Evolutionary conservation across 202 grass and related monocot species (phyloP).

Genomic region (Dendrocalamus latiflorus): DNA sequence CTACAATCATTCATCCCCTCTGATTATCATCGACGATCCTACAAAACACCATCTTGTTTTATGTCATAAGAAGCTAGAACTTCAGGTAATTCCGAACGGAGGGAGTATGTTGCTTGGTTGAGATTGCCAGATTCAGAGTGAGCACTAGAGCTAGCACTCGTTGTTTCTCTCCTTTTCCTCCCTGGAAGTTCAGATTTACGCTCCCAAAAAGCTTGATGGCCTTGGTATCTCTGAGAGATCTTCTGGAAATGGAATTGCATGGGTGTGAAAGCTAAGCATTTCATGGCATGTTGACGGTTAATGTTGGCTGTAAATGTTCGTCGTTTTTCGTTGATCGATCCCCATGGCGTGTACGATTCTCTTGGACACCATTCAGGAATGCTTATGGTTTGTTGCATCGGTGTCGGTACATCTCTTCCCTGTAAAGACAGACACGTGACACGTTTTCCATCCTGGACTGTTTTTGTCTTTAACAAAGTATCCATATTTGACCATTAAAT

Average conservation of each 20-base stretch:
- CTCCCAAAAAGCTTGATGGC: neutral
- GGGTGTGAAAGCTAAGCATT: neutral
- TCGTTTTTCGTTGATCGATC: neutral
- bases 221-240: neutral
- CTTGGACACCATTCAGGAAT: neutral
- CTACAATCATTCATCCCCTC: no score
- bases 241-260: neutral
- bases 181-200: neutral
- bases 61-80: no score
- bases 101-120: neutral
- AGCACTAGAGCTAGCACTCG: neutral
- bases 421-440: no score
- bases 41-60: no score
- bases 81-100: no score
- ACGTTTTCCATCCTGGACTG: no score
- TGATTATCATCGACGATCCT: no score
- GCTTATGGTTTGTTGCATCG: neutral
- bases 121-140: neutral
- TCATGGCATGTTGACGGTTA: neutral
- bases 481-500: no score
- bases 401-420: no score
- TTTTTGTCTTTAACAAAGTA: no score
- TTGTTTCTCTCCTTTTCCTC: neutral
- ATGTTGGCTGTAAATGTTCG: neutral
- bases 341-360: neutral